Evolutionary conservation across 345 rosid species (phyloP), one percentile per base, ranked within the genome.

Genomic region (Hibiscus mutabilis): DNA sequence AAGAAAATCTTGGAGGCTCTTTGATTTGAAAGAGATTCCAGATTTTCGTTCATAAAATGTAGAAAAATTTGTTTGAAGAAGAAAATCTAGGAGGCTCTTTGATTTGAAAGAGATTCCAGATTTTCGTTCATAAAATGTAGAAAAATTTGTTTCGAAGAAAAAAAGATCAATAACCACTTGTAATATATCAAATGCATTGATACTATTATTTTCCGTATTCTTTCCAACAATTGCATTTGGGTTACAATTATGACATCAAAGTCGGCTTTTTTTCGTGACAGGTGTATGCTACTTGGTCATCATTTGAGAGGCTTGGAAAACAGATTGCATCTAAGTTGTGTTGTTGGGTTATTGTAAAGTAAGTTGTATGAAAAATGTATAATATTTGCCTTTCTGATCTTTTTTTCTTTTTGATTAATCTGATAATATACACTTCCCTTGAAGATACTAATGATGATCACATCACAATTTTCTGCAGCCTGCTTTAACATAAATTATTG

Each of bases 201-300:
- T 61, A 16, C 14, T 42, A 12, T 44, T 44, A 21, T 14, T 4
- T 62, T 9, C 44, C 5, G 22, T n/a, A 47, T 53, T 53, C 10
- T 53, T 53, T 44, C 56, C 70, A 14, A 13, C 37, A 37, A 31
- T 63, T 37, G 15, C 31, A 60, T 16, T 33, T 18, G 18, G 19
- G 40, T 65, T 25, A 47, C 22, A 31, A 40, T 66, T 53, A 15
- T 31, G 37, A 25, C 33, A n/a, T 47, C 68, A 61, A 72, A 42
- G 56, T 19, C 70, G 4, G 16, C 52, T 12, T 57, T 67, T 68
- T 66, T 71, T 66, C 60, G 0, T 75, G 62, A 78, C 85, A 93
- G 97, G 98, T 93, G 98, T 76, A 93, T 93, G 97, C 73, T 93
- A 73, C 51, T 93, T 80, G 98, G 97, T 77, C 97, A 91, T 85